Percentiles rank a stretch among this genome's conserved stretches.
Conservation (phyloP, 164 flowering plant genomes). For the Platanus orientalis region DNA sequence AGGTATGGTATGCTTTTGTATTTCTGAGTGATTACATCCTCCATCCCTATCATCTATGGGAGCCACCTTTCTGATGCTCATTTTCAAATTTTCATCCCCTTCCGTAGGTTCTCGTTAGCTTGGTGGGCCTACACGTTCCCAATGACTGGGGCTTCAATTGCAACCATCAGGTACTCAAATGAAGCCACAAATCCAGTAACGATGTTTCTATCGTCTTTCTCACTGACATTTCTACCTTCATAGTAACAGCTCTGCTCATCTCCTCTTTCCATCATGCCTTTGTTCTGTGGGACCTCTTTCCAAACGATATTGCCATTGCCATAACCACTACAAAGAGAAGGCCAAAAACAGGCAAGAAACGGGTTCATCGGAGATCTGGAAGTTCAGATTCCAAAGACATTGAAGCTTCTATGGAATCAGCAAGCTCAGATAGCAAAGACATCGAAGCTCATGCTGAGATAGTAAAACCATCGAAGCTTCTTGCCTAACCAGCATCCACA, state of each 20-base stretch:
- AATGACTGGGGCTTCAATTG: background rate
- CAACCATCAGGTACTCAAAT: background rate
- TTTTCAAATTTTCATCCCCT: background rate
- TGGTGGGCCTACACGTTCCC: slow-evolving; percentile 1
- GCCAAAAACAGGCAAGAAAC: slow-evolving; percentile 35
- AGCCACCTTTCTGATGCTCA: background rate
- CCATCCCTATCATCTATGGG: background rate
- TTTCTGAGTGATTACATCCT: background rate
- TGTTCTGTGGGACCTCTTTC: slow-evolving; percentile 70
- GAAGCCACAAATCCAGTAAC: slow-evolving; percentile 31
- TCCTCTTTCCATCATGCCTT: slow-evolving; percentile 68
- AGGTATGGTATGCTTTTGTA: background rate
- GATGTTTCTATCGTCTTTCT: slow-evolving; percentile 40
- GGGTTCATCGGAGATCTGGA: slow-evolving; percentile 39
- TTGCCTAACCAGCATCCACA: background rate
- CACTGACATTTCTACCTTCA: slow-evolving; percentile 43
- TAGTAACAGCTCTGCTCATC: slow-evolving; percentile 51
- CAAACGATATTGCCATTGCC: slow-evolving; percentile 89
- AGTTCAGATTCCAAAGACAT: slow-evolving; percentile 43
- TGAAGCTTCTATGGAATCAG: slow-evolving; percentile 34
- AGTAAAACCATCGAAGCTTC: no score
- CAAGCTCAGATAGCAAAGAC: slow-evolving; percentile 27
- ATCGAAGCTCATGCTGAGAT: no score
- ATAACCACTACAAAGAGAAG: slow-evolving; percentile 44
- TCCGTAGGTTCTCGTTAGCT: background rate